phyloP scores from a whole-genome alignment of 208 protist species.

The Crithidia fasciculata region DNA sequence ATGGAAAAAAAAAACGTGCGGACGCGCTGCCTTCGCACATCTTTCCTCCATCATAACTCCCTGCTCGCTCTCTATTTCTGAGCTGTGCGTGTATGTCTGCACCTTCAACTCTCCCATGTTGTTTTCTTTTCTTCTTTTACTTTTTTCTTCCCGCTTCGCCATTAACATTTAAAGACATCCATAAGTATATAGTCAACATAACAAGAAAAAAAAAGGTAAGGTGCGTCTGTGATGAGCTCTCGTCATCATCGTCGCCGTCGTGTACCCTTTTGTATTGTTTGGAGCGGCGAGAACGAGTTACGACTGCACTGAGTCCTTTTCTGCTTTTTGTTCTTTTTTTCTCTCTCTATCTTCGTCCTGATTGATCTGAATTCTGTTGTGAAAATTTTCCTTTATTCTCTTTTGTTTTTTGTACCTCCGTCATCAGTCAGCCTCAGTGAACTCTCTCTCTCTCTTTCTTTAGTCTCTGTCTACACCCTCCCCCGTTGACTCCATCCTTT shows the following conservation, averaged over 20 bases:
- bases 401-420: background rate
- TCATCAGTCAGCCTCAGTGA: background rate
- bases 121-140: conserved; percentile 14
- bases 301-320: background rate
- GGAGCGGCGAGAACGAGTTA: too few relatives aligned
- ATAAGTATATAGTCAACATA: too few relatives aligned
- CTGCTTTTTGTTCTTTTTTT: conserved; percentile 9
- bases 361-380: background rate
- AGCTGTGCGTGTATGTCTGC: background rate
- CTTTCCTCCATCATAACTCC: background rate
- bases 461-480: background rate
- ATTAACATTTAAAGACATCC: too few relatives aligned
- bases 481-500: too few relatives aligned
- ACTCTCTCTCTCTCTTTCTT: background rate
- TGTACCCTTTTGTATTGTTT: too few relatives aligned
- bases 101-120: conserved; percentile 2
- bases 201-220: too few relatives aligned
- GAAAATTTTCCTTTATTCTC: background rate
- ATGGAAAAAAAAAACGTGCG: background rate
- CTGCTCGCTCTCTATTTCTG: background rate
- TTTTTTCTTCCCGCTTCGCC: background rate
- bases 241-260: too few relatives aligned
- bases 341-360: background rate
- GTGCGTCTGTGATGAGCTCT: too few relatives aligned
- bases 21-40: background rate